Conservation (phyloP, 352 stramenopile species). For the Globisporangium iwayamae region DNA sequence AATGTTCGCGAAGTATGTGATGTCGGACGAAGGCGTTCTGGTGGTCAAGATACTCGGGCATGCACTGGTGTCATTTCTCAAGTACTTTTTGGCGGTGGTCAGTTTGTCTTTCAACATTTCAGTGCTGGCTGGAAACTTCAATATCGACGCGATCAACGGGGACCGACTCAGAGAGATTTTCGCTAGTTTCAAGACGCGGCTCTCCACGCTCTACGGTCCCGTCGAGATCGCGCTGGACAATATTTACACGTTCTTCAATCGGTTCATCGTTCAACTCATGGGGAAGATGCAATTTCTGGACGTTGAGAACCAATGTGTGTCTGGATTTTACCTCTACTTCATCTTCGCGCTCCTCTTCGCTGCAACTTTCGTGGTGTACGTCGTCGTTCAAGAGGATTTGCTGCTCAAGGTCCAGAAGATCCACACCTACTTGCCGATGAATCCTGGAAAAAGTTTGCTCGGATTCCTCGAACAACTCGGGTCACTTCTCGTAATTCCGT, state of each 20-base stretch:
- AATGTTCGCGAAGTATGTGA: slow-evolving; percentile 12
- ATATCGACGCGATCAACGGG: slow-evolving; percentile 18
- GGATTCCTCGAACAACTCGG: slow-evolving; percentile 41
- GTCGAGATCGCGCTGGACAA: slow-evolving; percentile 20
- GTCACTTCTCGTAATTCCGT: slow-evolving; percentile 44
- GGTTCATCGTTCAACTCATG: slow-evolving; percentile 30
- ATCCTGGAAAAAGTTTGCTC: slow-evolving; percentile 27
- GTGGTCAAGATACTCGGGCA: slow-evolving; percentile 25
- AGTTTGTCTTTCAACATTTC: slow-evolving; percentile 67
- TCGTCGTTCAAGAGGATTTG: slow-evolving; percentile 59
- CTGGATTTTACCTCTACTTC: slow-evolving; percentile 34
- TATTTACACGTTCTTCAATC: slow-evolving; percentile 38
- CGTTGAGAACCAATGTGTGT: slow-evolving; percentile 29
- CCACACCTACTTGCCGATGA: slow-evolving; percentile 36
- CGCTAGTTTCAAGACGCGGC: slow-evolving; percentile 15
- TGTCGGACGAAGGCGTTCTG: slow-evolving; percentile 30
- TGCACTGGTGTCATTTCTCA: slow-evolving; percentile 25
- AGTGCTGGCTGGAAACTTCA: slow-evolving; percentile 38
- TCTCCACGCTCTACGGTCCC: slow-evolving; percentile 26
- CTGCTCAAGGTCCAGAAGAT: slow-evolving; percentile 55
- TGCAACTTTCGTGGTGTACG: slow-evolving; percentile 45
- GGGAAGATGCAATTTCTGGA: slow-evolving; percentile 28
- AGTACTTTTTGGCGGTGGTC: slow-evolving; percentile 50
- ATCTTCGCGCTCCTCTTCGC: slow-evolving; percentile 29
- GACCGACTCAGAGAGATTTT: slow-evolving; percentile 19